Conservation (phyloP, 495 filamentous ascomycete genomes). For the Penicillium roqueforti region DNA sequence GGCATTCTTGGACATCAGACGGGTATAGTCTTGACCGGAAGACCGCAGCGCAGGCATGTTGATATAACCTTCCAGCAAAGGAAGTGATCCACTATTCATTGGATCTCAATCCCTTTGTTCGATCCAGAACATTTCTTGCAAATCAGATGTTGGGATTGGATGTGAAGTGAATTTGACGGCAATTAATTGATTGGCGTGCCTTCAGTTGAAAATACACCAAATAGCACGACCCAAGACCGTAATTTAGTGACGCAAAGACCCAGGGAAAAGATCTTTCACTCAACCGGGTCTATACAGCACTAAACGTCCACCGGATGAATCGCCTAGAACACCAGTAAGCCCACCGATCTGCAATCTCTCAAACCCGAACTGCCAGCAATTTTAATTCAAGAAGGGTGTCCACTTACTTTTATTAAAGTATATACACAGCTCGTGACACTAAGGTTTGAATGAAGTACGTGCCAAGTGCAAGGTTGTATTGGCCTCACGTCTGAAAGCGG, state of each 20-base stretch:
- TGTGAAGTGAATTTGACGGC: not conserved
- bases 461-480: constrained; percentile 22
- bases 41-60: constrained; percentile 18
- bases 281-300: not conserved
- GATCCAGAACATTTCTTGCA: not conserved
- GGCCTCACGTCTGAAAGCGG: constrained; percentile 19
- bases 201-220: not conserved
- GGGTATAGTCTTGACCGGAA: constrained; percentile 6
- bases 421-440: not conserved
- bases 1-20: constrained; percentile 1
- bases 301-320: constrained; percentile 7
- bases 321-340: constrained; percentile 2
- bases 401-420: not conserved
- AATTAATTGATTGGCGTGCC: not conserved
- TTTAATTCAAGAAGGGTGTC: not conserved
- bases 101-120: not conserved
- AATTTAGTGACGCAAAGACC: not conserved
- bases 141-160: not conserved
- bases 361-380: not conserved
- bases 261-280: not conserved
- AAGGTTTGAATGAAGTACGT: constrained; percentile 15
- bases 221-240: not conserved
- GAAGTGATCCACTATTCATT: constrained; percentile 1
- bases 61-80: not conserved
- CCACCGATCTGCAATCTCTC: constrained; percentile 9